Evolutionary conservation across 2,329 filamentous ascomycete species (phyloP), one percentile per base, ranked within the genome.

Genomic region (Colletotrichum cuscutae): DNA sequence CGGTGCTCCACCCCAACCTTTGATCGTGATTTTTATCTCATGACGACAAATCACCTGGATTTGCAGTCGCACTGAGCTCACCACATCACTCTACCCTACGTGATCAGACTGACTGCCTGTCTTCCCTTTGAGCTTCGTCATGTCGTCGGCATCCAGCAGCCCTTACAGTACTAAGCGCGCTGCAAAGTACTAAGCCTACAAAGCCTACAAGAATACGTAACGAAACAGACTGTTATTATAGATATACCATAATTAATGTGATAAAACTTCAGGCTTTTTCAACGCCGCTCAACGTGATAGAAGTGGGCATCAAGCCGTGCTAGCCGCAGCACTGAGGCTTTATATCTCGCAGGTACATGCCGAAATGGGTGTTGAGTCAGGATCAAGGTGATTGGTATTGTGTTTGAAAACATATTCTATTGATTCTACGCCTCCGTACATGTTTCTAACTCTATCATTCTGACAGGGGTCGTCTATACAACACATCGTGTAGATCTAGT

Each of bases 181-280:
- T 37, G 56, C 56, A 5, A 57, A 68, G 24, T 42, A 35, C 32
- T 35, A 35, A 26, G 37, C 61, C 12, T 75, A 73, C 68, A 76
- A 75, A 58, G n/a, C 26, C 3, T 59, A 71, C 8, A 75, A 75
- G 65, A 72, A 75, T 66, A 32, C 5, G 32, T 12, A 11, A 35
- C 4, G 32, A 12, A 5, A 35, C 12, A 5, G 32, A 35, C 32
- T 35, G 11, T 35, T 12, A 35, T 35, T 1, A 1, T 5, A 35
- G 0, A 35, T 5, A 35, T 2, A 35, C 32, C 32, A 11, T 12
- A 12, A 35, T 12, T 11, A 35, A 35, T 1, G 11, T 12, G 32
- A 35, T 12, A 4, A 4, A 12, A 35, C 11, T 35, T 12, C 32
- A 35, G 15, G n/a, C 12, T 15, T 13, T 26, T 15, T 42, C 26